Evolutionary conservation across 192 early-diverging fungal genomes (phyloP).

Genomic region (Lobulomyces angularis): DNA sequence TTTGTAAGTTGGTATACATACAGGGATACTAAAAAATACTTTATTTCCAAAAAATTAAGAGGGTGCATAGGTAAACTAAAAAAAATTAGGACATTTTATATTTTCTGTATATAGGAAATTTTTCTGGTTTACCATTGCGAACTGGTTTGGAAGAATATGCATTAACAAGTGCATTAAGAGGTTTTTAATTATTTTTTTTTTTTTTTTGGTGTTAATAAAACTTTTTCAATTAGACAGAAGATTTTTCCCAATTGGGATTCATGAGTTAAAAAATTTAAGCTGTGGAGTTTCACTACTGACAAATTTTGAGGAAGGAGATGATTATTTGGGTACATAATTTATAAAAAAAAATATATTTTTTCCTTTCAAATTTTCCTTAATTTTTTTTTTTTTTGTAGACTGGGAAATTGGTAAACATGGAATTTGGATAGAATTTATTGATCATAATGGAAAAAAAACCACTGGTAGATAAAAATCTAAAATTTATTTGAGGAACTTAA

Average conservation of each 20-base stretch:
- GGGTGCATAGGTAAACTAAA: too few relatives aligned
- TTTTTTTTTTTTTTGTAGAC: neutral
- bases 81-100: too few relatives aligned
- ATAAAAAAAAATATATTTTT: neutral
- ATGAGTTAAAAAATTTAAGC: constrained; percentile 52
- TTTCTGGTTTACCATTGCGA: constrained; percentile 54
- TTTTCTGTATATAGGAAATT: constrained; percentile 97
- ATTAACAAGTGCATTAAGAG: constrained; percentile 35
- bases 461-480: constrained; percentile 5
- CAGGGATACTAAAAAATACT: too few relatives aligned
- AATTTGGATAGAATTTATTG: constrained; percentile 79
- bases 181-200: constrained; percentile 1
- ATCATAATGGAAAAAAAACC: constrained; percentile 27
- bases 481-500: neutral
- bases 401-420: constrained; percentile 67
- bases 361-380: constrained; percentile 1
- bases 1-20: too few relatives aligned
- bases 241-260: constrained; percentile 61
- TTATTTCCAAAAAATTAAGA: too few relatives aligned
- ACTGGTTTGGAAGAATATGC: constrained; percentile 69
- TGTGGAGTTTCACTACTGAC: constrained; percentile 79
- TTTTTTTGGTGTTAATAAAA: constrained; percentile 21
- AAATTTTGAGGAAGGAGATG: constrained; percentile 65
- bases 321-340: constrained; percentile 58
- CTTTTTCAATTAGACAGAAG: constrained; percentile 70